Base-by-base conservation (phyloP, 495 filamentous ascomycete species). In the Tetracladium marchalianum region DNA sequence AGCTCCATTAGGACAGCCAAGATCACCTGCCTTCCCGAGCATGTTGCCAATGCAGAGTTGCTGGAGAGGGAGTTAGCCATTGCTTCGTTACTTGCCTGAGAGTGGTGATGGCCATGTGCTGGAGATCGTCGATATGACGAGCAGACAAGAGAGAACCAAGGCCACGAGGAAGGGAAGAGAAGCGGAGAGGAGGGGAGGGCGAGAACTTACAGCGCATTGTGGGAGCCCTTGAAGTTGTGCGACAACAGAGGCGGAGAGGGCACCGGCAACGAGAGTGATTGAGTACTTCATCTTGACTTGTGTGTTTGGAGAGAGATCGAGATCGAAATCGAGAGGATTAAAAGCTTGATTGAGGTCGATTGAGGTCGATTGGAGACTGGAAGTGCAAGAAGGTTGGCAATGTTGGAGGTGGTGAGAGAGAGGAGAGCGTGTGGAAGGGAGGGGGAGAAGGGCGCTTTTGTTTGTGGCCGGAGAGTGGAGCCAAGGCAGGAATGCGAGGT, bases 41-140 rank as follows among this genome's bases (percentile, higher is more conserved):
- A 92, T 89, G 72, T 83, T 85, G 66, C 49, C 68, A 56, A 84
- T 66, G 59, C 87, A 92, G 53, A 68, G 78, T 67, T 75, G 66
- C 86, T 90, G 19, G 4, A 27, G 22, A 27, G 24, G 44, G 35
- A 39, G 37, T 53, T 35, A 51, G 55, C 42, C 43, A 51, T 43
- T 46, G 47, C 31, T 17, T 32, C 5, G 8, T 18, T 5, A 27
- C n/a, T n/a, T 13, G 11, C 22, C 24, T 24, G 1, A 19, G 17
- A 13, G 1, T 13, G 36, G 4, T 19, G 33, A 16, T 43, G 18
- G 37, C 10, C 4, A 18, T 13, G 9, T 11, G 15, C 12, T 34
- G 19, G 18, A 33, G 31, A 5, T 31, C 11, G 1, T 15, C 5
- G 19, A 31, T 33, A 15, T 11, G 10, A 10, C 2, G n/a, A 11